Base-by-base conservation (phyloP, 139 green algal species). In the Astrephomene gubernaculifera region DNA sequence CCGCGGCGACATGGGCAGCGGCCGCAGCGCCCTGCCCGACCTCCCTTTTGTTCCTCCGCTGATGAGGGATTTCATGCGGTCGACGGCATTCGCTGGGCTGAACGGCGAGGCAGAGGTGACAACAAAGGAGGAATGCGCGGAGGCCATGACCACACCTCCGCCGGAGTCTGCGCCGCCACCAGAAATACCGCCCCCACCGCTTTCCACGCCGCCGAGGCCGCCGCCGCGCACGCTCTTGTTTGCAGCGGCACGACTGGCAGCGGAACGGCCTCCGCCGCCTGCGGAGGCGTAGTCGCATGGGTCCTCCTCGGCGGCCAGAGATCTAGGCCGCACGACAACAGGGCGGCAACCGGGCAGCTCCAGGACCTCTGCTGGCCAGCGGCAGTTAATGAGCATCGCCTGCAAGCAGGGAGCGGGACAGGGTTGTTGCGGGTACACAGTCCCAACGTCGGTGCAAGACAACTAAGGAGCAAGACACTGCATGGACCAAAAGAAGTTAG, bases 101-200 rank as follows among this genome's bases (percentile, higher is more conserved):
- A 83, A 83, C 8, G 76, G 60, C 60, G 76, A 83, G 39, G 60
- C 17, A 12, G 38, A 57, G 10, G 74, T 33, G 4, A 72, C 60
- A 8, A 83, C 24, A 29, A 83, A 83, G 60, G 76, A 83, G 14
- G 76, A 83, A 41, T 83, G 76, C 41, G 76, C 43, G n/a, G 76
- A 73, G 21, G 76, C 76, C 27, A 71, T 31, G 39, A 83, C 43
- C 14, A 72, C 60, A 17, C 60, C 76, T 38, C 68, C 68, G 68
- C 38, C 38, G 39, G 38, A 52, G 25, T 74, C 68, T 24, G 0
- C 24, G 57, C 38, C 60, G 74, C 29, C 38, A 24, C 39, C 24
- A 12, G 29, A 21, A 7, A 12, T 24, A 25, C 24, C 24, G 68
- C 24, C 68, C 35, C 22, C 35, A 36, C 14, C 35, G 54, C n/a